Conservation (phyloP, 768 basidiomycete genomes). For the Calocybe indica region DNA sequence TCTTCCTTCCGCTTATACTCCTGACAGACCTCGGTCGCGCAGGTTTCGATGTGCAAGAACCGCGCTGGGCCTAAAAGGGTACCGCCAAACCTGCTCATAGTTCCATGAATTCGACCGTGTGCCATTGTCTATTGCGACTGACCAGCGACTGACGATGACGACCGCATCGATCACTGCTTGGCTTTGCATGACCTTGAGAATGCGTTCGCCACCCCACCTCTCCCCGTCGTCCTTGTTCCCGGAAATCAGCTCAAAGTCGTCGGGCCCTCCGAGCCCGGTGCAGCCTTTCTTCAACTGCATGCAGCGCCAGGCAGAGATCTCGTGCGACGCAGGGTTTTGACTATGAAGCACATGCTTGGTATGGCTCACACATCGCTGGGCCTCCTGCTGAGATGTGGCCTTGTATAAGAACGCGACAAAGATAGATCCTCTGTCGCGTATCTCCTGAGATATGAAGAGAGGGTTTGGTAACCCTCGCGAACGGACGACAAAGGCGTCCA, state of each 20-base stretch:
- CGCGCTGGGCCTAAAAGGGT: slow-evolving; percentile 69
- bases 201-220: slow-evolving; percentile 57
- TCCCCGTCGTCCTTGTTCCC: slow-evolving; percentile 77
- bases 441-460: slow-evolving; percentile 60
- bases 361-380: slow-evolving; percentile 41
- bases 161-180: slow-evolving; percentile 71
- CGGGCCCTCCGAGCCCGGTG: slow-evolving; percentile 62
- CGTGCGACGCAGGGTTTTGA: slow-evolving; percentile 55
- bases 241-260: slow-evolving; percentile 65
- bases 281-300: slow-evolving; percentile 64
- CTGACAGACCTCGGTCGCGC: slow-evolving; percentile 68
- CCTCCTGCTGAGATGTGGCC: slow-evolving; percentile 48
- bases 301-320: slow-evolving; percentile 75
- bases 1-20: slow-evolving; percentile 64
- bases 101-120: not conserved
- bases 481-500: slow-evolving; percentile 50
- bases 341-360: slow-evolving; percentile 54
- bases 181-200: slow-evolving; percentile 64
- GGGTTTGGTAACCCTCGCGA: slow-evolving; percentile 39
- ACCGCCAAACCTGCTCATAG: slow-evolving; percentile 64
- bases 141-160: slow-evolving; percentile 79
- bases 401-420: slow-evolving; percentile 63
- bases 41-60: slow-evolving; percentile 75
- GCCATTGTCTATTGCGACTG: slow-evolving; percentile 9
- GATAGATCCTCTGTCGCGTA: slow-evolving; percentile 67